A percentile compares a stretch with the other conserved stretches of the same genome.
These are phyloP conservation scores for Wickerhamomyces canadensis DNA, from an alignment of 805 yeast species.

Conservation along the genomic window DNA sequence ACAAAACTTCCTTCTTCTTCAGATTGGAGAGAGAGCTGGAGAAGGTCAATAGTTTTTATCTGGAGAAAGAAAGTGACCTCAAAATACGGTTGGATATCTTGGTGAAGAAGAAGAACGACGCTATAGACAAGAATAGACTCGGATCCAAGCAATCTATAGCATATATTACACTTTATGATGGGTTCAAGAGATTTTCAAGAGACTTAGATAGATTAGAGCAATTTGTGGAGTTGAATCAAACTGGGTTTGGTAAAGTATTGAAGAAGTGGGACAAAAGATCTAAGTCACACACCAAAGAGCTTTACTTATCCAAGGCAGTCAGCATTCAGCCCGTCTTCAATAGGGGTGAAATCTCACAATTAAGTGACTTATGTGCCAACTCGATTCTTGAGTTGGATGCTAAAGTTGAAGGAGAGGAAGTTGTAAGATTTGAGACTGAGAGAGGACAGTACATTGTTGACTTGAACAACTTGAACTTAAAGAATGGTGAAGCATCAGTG, in stretches of 20 bases:
- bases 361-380: constrained; percentile 69
- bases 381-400: constrained; percentile 73
- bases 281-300: constrained; percentile 88
- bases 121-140: constrained; percentile 36
- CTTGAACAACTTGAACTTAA: constrained; percentile 18
- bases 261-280: constrained; percentile 98
- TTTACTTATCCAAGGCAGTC: constrained; percentile 86
- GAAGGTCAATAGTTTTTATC: constrained; percentile 87
- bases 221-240: constrained; percentile 89
- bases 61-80: constrained; percentile 86
- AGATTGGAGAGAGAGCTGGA: constrained; percentile 91
- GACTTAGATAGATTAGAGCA: constrained; percentile 88
- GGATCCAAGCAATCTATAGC: constrained; percentile 64
- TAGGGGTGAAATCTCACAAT: constrained; percentile 74
- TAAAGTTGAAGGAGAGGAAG: constrained; percentile 46
- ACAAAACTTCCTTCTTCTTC: constrained; percentile 84
- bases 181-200: constrained; percentile 81
- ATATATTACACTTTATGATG: constrained; percentile 78
- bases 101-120: constrained; percentile 60
- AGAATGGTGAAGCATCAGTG: constrained; percentile 1
- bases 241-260: constrained; percentile 91
- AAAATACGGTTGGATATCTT: constrained; percentile 73
- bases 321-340: constrained; percentile 97
- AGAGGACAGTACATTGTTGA: constrained; percentile 14
- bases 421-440: constrained; percentile 24